These are phyloP conservation scores for Saccharomycopsis hybrid DNA, from an alignment of 1,139 yeast species.

Conservation along the genomic window DNA sequence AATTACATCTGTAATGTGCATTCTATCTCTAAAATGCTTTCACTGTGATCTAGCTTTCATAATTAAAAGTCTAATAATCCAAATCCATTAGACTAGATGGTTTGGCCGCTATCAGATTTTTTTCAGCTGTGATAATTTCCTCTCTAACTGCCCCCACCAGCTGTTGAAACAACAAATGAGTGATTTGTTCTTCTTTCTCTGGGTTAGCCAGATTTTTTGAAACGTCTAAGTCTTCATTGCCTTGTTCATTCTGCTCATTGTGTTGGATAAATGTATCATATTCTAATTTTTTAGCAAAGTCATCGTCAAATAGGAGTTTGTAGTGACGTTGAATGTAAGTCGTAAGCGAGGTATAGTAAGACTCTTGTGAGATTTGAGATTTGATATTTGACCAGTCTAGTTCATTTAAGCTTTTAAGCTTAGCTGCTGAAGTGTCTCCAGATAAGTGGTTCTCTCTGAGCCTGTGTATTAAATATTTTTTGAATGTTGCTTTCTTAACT, in stretches of 20 bases:
- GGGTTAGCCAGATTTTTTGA: not conserved
- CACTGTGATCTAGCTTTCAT: not conserved
- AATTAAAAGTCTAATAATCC: not conserved
- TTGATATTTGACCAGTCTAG: slow-evolving; percentile 14
- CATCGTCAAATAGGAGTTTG: slow-evolving; percentile 5
- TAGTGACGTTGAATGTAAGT: slow-evolving; percentile 8
- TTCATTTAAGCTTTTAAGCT: slow-evolving; percentile 1
- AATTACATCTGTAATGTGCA: too few species aligned
- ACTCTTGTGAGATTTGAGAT: not conserved
- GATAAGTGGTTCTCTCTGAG: slow-evolving; percentile 1
- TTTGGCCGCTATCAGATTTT: not conserved
- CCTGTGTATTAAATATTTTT: not conserved
- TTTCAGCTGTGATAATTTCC: slow-evolving; percentile 8
- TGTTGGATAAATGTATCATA: slow-evolving; percentile 7
- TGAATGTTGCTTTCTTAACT: slow-evolving; percentile 4
- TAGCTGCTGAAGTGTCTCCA: slow-evolving; percentile 8
- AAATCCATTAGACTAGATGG: not conserved
- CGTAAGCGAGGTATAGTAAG: slow-evolving; percentile 5
- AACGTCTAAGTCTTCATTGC: not conserved
- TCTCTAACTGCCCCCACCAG: slow-evolving; percentile 15
- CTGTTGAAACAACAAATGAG: slow-evolving; percentile 3
- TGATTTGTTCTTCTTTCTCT: not conserved
- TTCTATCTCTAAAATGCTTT: not conserved
- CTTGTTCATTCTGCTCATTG: not conserved
- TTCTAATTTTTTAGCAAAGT: slow-evolving; percentile 9